Base-by-base conservation (phyloP, 495 filamentous ascomycete genomes). In the Hyaloscypha finlandica region DNA sequence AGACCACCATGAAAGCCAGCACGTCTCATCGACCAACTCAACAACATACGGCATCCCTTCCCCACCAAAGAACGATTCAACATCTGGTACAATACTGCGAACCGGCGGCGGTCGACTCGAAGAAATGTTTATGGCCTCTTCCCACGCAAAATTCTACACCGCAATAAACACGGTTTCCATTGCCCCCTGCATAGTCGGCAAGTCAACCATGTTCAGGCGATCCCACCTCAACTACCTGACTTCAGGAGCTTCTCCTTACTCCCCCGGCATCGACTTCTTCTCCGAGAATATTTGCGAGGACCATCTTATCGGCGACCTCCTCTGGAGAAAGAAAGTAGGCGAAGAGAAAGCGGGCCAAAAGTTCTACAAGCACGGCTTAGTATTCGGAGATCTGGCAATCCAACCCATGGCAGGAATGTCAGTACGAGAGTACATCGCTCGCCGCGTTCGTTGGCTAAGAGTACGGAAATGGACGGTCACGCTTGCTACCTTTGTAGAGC, bases 261-360 rank as follows among this genome's bases (percentile, higher is more conserved):
- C 80, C 48, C 84, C 85, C 0, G 94, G 94, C 0, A 88, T 98
- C 69, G 92, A 97, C 75, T 94, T 89, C 78, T 98, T 99, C 79
- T 94, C 90, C 19, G 85, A 91, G 48, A 95, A 97, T 72, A 97
- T 99, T 77, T 99, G 95, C 80, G 95, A 99, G 74, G 95, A 99
- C 73, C 96, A 99, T 70, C 80, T 97, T 19, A 96, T 99, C 60
- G 94, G 93, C 31, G 94, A 97, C 71, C 81, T 96, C 6, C 84
- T 98, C 14, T 99, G 92, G 91, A 87, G 88, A 63, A 83, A 82
- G 20, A 69, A 74, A 2, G 72, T 90, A 2, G 78, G 78, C 0
- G 76, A 87, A 79, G 69, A 74, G 55, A 81, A 76, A 11, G 68
- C 79, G 52, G 76, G 88, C 78, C 65, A 71, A 55, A 83, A 77